phyloP scores from a whole-genome alignment of 1,284 basidiomycete species.

The Irpex rosettiformis region DNA sequence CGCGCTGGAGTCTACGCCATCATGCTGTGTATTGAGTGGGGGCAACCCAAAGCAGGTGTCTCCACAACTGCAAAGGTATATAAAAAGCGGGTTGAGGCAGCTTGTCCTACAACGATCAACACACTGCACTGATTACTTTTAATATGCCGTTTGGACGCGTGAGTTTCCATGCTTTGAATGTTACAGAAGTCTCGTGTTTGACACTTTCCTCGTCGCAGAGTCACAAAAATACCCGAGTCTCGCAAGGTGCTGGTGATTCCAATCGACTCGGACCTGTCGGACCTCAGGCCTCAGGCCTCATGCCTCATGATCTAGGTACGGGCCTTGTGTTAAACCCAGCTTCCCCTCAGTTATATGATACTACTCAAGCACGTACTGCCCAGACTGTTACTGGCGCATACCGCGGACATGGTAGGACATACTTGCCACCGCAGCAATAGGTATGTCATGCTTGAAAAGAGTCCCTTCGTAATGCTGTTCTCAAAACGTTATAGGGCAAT shows the following conservation, averaged over 20 bases:
- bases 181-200: too few relatives aligned
- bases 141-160: constrained; percentile 19
- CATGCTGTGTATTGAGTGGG: not conserved
- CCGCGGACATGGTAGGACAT: constrained; percentile 6
- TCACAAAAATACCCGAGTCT: constrained; percentile 6
- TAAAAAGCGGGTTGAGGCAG: too few relatives aligned
- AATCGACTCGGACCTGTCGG: not conserved
- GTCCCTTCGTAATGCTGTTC: not conserved
- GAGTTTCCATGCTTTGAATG: not conserved
- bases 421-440: constrained; percentile 2
- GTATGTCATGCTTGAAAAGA: not conserved
- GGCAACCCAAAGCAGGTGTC: not conserved
- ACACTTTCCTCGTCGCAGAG: too few relatives aligned
- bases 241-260: not conserved
- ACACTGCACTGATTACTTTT: not conserved
- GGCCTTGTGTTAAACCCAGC: constrained; percentile 7
- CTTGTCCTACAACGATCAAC: constrained; percentile 1
- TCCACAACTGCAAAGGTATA: not conserved
- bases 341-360: not conserved
- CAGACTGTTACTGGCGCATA: constrained; percentile 1
- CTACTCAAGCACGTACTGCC: not conserved
- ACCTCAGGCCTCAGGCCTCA: not conserved
- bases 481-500: not conserved
- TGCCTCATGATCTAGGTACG: constrained; percentile 3
- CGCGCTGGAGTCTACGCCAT: not conserved